Evolutionary conservation across 495 filamentous ascomycete species (phyloP), one percentile per base, ranked within the genome.

Genomic region (Daldinia decipiens): DNA sequence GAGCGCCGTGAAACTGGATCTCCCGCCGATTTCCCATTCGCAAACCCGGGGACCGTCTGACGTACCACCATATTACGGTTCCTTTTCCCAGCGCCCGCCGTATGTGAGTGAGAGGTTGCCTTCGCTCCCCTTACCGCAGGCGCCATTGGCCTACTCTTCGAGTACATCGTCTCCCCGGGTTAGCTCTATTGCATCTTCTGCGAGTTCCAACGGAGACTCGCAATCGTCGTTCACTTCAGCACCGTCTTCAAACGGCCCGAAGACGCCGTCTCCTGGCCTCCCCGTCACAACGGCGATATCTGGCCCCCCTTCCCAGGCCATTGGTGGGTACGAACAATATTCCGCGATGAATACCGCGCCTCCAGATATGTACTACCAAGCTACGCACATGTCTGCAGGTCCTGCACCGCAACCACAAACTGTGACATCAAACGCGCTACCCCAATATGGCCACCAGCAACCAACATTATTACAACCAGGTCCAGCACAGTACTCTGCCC

Each of bases 1-100:
- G 78, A 87, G 87, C 83, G 93, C 90, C 93, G 94, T 87, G 92
- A 98, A 97, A 87, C 94, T 98, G 94, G 94, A 97, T 93, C 91
- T 95, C 83, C 93, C 94, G 81, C 91, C 93, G 86, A 91, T 95
- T 76, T 91, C 93, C 79, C 92, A 93, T 86, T 88, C 93, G 87
- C 92, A 93, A 81, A 89, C 90, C 88, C 91, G 94, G 90, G 93
- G 91, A 86, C 87, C 89, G 83, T 86, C 87, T 80, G 92, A 97
- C 82, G 86, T 88, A 74, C 74, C 70, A 62, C 82, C 89, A 79
- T 93, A 88, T 83, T 92, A 91, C 83, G 90, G 90, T 83, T 87
- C 92, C 82, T 89, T 87, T 76, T 82, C 85, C 40, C 87, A 90
- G 81, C 86, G 91, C 75, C 85, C 90, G 70, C 79, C 89, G 82